Conservation (phyloP, 495 filamentous ascomycete species). For the Aspergillus taichungensis region DNA sequence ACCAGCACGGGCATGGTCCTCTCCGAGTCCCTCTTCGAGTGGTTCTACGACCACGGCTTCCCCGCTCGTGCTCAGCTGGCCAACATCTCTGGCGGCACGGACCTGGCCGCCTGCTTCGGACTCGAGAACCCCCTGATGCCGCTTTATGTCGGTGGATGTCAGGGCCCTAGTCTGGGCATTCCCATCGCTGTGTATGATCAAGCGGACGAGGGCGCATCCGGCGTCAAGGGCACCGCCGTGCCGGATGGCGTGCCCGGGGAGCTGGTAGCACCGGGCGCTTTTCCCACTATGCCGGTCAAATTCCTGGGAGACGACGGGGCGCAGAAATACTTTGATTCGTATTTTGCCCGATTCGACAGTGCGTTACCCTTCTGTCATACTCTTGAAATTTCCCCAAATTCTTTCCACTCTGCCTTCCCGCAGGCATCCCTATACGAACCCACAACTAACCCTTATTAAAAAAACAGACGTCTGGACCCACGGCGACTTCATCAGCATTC, state of each 20-base stretch:
- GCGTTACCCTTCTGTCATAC: not conserved
- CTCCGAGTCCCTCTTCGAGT: constrained; percentile 61
- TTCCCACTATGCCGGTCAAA: constrained; percentile 66
- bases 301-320: constrained; percentile 56
- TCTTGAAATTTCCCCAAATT: not conserved
- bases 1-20: constrained; percentile 71
- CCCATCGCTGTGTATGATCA: constrained; percentile 58
- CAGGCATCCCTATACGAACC: not conserved
- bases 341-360: constrained; percentile 60
- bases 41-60: constrained; percentile 74
- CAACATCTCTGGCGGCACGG: constrained; percentile 72
- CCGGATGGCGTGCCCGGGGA: constrained; percentile 59
- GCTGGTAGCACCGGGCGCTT: constrained; percentile 55
- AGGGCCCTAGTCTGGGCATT: constrained; percentile 54
- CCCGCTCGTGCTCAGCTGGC: constrained; percentile 50
- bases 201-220: constrained; percentile 38
- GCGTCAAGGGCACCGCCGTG: constrained; percentile 44
- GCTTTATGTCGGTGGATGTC: constrained; percentile 62
- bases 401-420: not conserved
- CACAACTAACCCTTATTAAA: not conserved
- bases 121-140: constrained; percentile 57
- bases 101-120: constrained; percentile 64
- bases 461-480: constrained; percentile 61
- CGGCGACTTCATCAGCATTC: constrained; percentile 64
- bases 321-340: constrained; percentile 56